Conservation (phyloP, 2,329 filamentous ascomycete species). For the Pseudopithomyces chartarum region DNA sequence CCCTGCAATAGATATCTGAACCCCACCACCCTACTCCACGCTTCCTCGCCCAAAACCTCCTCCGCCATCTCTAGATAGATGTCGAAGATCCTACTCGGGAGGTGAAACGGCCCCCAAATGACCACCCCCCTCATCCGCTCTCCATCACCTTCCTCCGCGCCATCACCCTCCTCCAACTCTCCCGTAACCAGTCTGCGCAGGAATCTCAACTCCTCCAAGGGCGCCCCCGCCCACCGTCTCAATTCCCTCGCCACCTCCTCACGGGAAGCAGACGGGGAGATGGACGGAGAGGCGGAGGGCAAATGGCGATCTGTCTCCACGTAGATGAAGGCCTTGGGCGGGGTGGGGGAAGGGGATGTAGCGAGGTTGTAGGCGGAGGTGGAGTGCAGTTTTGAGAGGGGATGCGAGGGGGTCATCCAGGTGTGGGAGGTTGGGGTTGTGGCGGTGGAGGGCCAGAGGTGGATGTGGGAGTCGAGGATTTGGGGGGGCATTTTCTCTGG, state of each 20-base stretch:
- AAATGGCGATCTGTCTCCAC: slow-evolving; percentile 76
- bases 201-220: slow-evolving; percentile 74
- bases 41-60: slow-evolving; percentile 62
- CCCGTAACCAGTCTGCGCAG: slow-evolving; percentile 70
- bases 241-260: slow-evolving; percentile 20
- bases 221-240: slow-evolving; percentile 65
- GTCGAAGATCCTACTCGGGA: slow-evolving; percentile 63
- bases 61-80: slow-evolving; percentile 68
- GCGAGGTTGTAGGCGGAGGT: slow-evolving; percentile 62
- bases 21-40: slow-evolving; percentile 73
- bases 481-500: slow-evolving; percentile 34
- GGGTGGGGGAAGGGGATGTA: slow-evolving; percentile 12
- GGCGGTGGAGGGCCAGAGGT: slow-evolving; percentile 75
- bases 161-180: slow-evolving; percentile 67
- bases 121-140: slow-evolving; percentile 70
- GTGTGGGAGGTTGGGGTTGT: slow-evolving; percentile 65
- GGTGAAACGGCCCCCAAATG: slow-evolving; percentile 83
- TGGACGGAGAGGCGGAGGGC: slow-evolving; percentile 6
- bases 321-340: slow-evolving; percentile 70
- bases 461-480: slow-evolving; percentile 89
- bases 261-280: not conserved
- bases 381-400: slow-evolving; percentile 68
- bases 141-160: slow-evolving; percentile 24
- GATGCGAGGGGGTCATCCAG: slow-evolving; percentile 65
- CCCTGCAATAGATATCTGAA: slow-evolving; percentile 81